Percentiles rank a stretch among this genome's conserved stretches.
Evolutionary conservation across 1,139 yeast genomes (phyloP).

Genomic region (Tardiomyces blankii): DNA sequence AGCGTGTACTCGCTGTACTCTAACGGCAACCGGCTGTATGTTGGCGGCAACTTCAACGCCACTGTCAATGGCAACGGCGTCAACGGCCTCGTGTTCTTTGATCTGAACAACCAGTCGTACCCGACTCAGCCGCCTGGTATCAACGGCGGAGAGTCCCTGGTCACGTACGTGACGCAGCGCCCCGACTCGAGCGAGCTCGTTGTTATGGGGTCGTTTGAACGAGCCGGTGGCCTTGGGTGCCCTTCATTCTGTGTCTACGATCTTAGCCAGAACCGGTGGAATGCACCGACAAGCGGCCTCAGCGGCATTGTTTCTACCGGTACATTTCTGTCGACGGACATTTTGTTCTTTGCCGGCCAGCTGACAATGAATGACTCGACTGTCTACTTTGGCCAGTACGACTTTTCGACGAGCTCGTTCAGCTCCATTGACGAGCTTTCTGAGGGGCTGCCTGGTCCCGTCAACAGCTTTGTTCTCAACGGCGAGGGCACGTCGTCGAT

Average conservation of each 20-base stretch:
- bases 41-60: conserved; percentile 44
- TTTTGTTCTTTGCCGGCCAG: conserved; percentile 54
- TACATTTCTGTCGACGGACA: conserved; percentile 38
- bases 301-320: conserved; percentile 48
- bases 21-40: conserved; percentile 32
- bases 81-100: conserved; percentile 41
- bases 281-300: conserved; percentile 33
- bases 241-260: conserved; percentile 59
- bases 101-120: conserved; percentile 32
- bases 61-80: conserved; percentile 17
- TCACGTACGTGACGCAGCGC: conserved; percentile 44
- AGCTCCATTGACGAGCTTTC: conserved; percentile 15
- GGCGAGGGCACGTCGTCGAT: conserved; percentile 38
- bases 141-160: conserved; percentile 18
- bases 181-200: conserved; percentile 42
- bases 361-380: conserved; percentile 33
- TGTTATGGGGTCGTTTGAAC: conserved; percentile 37
- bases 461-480: conserved; percentile 41
- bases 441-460: conserved; percentile 29
- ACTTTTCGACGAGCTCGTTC: conserved; percentile 32
- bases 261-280: conserved; percentile 45
- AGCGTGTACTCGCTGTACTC: conserved; percentile 25
- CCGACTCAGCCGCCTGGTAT: conserved; percentile 38
- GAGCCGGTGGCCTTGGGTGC: conserved; percentile 29
- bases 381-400: conserved; percentile 39